Percentiles rank a stretch among this genome's conserved stretches.
These are phyloP conservation scores for Filobasidium uniguttulatum DNA, from an alignment of 1,284 basidiomycete genomes.

Conservation along the genomic window DNA sequence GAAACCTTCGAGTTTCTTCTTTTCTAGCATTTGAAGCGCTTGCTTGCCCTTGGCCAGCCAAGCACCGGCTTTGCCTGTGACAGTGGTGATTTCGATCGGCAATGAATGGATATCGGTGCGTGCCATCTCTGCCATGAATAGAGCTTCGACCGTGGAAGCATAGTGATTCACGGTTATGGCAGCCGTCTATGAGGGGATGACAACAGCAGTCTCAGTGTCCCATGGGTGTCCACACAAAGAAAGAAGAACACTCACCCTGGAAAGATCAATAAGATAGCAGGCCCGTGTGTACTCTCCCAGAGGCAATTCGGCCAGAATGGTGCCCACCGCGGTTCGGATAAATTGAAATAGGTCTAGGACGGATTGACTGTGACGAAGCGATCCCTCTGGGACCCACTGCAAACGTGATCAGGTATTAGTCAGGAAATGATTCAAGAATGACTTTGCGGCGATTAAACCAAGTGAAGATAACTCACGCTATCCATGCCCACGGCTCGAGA, in stretches of 20 bases:
- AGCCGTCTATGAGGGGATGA: slow-evolving; percentile 22
- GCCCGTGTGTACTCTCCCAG: slow-evolving; percentile 34
- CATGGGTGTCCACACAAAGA: background rate
- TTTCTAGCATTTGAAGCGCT: slow-evolving; percentile 25
- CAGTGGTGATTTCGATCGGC: background rate
- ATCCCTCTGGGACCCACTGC: slow-evolving; percentile 33
- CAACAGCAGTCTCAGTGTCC: background rate
- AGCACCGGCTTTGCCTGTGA: slow-evolving; percentile 29
- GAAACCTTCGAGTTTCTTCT: slow-evolving; percentile 27
- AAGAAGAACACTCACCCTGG: slow-evolving; percentile 22
- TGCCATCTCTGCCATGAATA: slow-evolving; percentile 30
- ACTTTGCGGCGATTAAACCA: background rate
- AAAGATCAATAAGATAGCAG: slow-evolving; percentile 34
- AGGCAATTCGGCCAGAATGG: slow-evolving; percentile 29
- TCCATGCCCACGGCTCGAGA: slow-evolving; percentile 34
- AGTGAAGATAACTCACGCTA: slow-evolving; percentile 24
- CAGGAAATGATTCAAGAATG: background rate
- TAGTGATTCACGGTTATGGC: slow-evolving; percentile 29
- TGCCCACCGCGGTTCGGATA: slow-evolving; percentile 25
- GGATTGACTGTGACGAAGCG: slow-evolving; percentile 30
- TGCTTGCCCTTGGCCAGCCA: slow-evolving; percentile 37
- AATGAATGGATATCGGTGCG: slow-evolving; percentile 17
- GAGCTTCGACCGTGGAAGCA: slow-evolving; percentile 27
- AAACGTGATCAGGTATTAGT: background rate
- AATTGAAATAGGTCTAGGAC: slow-evolving; percentile 36